Base-by-base conservation (phyloP, 2,329 filamentous ascomycete genomes). In the Penicillium sp. region DNA sequence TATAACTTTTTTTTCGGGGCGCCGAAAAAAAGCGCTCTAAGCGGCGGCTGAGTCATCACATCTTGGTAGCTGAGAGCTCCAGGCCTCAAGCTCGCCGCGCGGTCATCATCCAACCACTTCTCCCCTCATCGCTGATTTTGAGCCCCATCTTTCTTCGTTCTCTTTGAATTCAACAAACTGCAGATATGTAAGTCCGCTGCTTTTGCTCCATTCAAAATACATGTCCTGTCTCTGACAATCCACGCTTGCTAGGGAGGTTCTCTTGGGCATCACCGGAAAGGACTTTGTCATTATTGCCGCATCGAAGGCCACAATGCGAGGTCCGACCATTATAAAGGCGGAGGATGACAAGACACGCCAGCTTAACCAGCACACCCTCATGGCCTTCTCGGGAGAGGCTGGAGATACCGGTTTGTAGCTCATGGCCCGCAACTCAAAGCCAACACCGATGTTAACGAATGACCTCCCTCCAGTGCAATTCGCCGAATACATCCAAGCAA, bases 211-310 rank as follows among this genome's bases (percentile, higher is more conserved):
- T 18, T 10, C 23, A 18, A 49, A n/a, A 46, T 59, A 49, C 52
- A 60, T 43, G 56, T 42, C 18, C 43, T 10, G 34, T 41, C 33
- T 47, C 57, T 68, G 47, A 68, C 56, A 51, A 44, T 49, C 33
- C 23, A 32, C 29, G 42, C 46, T 56, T 57, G 29, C 55, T 56
- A 97, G 92, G 94, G 94, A 99, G 86, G 90, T 97, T 74, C 84
- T 99, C 72, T 84, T 99, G 66, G 94, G 94, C 70, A 96, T 99
- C 75, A 97, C 93, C 54, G 95, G 94, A 80, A 96, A 96, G 82
- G 95, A 99, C 84, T 99, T 97, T 76, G 95, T 92, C 79, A 86
- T 99, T 83, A 87, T 99, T 74, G 94, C 91, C 68, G 90, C 94
- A 67, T 97, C 92, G 59, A 97, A 99, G 82, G 94, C 94, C 71